Percentiles rank a stretch among this genome's conserved stretches.
phyloP scores from a whole-genome alignment of 2,329 filamentous ascomycete species.

The Ambrosiella cleistominuta region DNA sequence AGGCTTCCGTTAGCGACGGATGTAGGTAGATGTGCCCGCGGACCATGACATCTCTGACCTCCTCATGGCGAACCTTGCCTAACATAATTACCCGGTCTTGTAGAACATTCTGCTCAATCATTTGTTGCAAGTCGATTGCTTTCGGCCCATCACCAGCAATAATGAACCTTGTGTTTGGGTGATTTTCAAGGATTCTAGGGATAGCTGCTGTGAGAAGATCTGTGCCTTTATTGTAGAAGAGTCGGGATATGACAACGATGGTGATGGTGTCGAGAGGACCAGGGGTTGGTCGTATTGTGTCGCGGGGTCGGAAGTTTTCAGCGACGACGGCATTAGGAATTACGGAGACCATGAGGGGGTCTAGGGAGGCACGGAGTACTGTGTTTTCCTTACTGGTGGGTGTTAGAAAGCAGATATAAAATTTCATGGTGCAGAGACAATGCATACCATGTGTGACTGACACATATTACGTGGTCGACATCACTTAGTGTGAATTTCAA shows the following conservation, averaged over 20 bases:
- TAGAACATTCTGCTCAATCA: conserved; percentile 86
- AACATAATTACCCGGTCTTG: conserved; percentile 89
- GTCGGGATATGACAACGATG: conserved; percentile 88
- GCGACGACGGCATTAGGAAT: conserved; percentile 92
- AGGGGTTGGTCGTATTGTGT: conserved; percentile 45
- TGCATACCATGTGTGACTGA: conserved; percentile 84
- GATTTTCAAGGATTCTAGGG: conserved; percentile 71
- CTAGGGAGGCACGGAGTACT: conserved; percentile 78
- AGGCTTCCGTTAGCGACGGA: conserved; percentile 86
- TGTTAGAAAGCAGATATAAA: neutral
- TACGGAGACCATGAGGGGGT: conserved; percentile 92
- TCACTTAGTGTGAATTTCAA: conserved; percentile 93
- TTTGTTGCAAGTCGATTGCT: conserved; percentile 93
- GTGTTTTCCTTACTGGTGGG: conserved; percentile 80
- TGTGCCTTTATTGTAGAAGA: conserved; percentile 98
- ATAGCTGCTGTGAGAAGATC: conserved; percentile 94
- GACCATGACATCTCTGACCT: conserved; percentile 95
- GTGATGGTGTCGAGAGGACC: conserved; percentile 78
- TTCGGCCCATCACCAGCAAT: conserved; percentile 93
- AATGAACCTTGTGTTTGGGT: conserved; percentile 90
- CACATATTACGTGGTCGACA: conserved; percentile 94
- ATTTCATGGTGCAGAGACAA: neutral
- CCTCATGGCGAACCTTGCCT: conserved; percentile 82
- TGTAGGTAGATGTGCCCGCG: conserved; percentile 92
- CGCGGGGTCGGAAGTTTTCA: conserved; percentile 70